A percentile compares a stretch with the other conserved stretches of the same genome.
Evolutionary conservation across 179 eudicot species (phyloP).

Genomic region (Silene vulgaris): DNA sequence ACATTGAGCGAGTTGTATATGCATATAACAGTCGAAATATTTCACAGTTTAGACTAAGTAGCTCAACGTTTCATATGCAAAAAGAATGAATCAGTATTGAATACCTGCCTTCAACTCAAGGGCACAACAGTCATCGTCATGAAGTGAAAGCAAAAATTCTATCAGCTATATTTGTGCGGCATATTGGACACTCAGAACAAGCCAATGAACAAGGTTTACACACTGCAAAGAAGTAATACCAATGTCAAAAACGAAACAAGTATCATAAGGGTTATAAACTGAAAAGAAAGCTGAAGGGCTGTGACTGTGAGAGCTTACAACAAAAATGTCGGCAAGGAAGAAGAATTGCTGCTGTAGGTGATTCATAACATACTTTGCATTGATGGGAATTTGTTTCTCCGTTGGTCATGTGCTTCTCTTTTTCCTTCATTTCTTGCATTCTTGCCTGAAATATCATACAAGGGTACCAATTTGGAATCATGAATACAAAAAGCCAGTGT

Average conservation of each 20-base stretch:
- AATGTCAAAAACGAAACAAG: slow-evolving; percentile 2
- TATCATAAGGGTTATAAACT: neutral
- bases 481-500: neutral
- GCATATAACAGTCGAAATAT: neutral
- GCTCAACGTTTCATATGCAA: neutral
- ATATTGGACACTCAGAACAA: slow-evolving; percentile 92
- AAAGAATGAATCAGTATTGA: neutral
- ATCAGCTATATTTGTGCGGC: slow-evolving; percentile 84
- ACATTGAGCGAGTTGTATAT: neutral
- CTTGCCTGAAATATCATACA: slow-evolving; percentile 57
- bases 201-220: slow-evolving; percentile 96
- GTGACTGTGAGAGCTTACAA: slow-evolving; percentile 40
- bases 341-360: slow-evolving; percentile 83
- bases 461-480: neutral
- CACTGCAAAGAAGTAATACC: slow-evolving; percentile 49
- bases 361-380: slow-evolving; percentile 95
- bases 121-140: slow-evolving; percentile 31
- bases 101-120: slow-evolving; percentile 31
- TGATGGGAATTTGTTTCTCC: slow-evolving; percentile 82
- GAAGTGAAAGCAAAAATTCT: slow-evolving; percentile 87
- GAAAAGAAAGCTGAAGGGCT: neutral
- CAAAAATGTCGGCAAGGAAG: slow-evolving; percentile 99
- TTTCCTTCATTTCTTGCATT: slow-evolving; percentile 97
- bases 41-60: neutral
- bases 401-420: slow-evolving; percentile 54